A percentile compares a stretch with the other conserved stretches of the same genome.
Conservation (phyloP, 108 stramenopile genomes). For the Aurantiochytrium sp. region DNA sequence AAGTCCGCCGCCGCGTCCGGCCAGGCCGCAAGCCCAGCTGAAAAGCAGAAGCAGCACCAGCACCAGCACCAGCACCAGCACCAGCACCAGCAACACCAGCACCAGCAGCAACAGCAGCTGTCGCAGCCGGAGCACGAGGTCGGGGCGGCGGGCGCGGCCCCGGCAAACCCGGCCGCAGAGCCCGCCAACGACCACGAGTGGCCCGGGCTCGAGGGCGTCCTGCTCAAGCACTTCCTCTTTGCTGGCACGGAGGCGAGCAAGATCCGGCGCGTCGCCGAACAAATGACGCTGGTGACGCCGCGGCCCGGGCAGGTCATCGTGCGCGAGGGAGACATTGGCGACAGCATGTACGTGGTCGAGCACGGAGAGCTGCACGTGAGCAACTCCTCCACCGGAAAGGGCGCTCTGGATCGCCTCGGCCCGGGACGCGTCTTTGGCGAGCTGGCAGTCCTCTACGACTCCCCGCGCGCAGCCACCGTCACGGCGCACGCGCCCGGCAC, state of each 20-base stretch:
- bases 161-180: too few relatives aligned
- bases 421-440: constrained; percentile 55
- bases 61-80: too few relatives aligned
- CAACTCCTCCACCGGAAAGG: background rate
- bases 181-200: background rate
- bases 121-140: too few relatives aligned
- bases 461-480: constrained; percentile 60
- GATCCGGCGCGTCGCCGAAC: background rate
- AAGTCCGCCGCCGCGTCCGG: background rate
- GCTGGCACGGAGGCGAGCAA: background rate
- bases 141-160: too few relatives aligned
- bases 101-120: too few relatives aligned
- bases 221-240: constrained; percentile 5
- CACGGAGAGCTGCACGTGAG: background rate
- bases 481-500: constrained; percentile 33
- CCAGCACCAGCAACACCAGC: too few relatives aligned
- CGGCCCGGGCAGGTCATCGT: background rate
- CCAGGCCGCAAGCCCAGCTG: background rate
- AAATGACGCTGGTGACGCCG: background rate
- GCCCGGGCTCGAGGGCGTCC: background rate
- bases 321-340: constrained; percentile 1
- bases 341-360: constrained; percentile 17
- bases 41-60: background rate
- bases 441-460: constrained; percentile 59
- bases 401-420: background rate